Evolutionary conservation across 805 yeast genomes (phyloP).

Genomic region (Wickerhamomyces chaumierensis): DNA sequence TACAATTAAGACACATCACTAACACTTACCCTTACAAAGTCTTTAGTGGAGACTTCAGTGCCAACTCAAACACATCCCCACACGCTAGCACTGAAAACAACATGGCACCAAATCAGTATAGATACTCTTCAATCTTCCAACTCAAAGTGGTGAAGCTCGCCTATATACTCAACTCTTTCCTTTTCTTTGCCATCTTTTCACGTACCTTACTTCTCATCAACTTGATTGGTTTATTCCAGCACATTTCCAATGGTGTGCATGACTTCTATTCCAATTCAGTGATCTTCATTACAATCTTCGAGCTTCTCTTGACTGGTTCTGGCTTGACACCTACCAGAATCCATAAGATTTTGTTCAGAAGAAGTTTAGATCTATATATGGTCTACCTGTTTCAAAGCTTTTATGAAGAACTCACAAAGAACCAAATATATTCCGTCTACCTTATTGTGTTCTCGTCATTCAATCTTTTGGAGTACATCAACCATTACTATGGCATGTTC

Average conservation of each 20-base stretch:
- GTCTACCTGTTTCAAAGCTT: constrained; percentile 1
- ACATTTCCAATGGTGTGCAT: constrained; percentile 63
- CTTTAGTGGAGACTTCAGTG: too few relatives aligned
- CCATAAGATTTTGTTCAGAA: constrained; percentile 1
- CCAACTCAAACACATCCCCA: too few relatives aligned
- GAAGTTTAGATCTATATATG: constrained; percentile 3
- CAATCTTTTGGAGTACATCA: constrained; percentile 4
- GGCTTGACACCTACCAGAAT: constrained; percentile 7
- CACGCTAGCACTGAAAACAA: too few relatives aligned
- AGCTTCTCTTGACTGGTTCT: constrained; percentile 3
- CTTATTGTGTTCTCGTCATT: constrained; percentile 5
- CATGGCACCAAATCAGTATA: background rate
- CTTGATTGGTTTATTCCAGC: constrained; percentile 45
- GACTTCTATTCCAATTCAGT: constrained; percentile 33
- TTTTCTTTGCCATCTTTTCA: constrained; percentile 20
- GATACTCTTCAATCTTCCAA: background rate
- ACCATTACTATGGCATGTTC: constrained; percentile 10
- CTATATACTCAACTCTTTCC: constrained; percentile 6
- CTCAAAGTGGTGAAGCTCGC: background rate
- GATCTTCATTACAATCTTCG: background rate
- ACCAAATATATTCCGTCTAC: constrained; percentile 9
- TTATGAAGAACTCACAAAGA: constrained; percentile 1
- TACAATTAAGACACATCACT: too few relatives aligned
- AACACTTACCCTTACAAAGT: too few relatives aligned
- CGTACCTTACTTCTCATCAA: constrained; percentile 46